phyloP scores from a whole-genome alignment of 2,329 filamentous ascomycete species.

The Colletotrichum sidae region DNA sequence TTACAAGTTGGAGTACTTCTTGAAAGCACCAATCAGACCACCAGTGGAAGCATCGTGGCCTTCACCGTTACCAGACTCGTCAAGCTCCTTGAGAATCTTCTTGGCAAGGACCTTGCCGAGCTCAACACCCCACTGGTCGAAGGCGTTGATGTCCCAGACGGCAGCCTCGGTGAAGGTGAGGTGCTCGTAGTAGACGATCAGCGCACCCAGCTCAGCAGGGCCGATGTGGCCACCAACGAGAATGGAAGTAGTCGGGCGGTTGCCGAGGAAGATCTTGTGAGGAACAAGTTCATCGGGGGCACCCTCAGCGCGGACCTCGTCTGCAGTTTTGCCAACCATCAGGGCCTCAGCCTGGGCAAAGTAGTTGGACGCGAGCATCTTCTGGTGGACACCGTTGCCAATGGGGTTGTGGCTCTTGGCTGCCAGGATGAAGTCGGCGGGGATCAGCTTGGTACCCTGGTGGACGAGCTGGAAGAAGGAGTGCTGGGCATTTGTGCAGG shows the following conservation, averaged over 20 bases:
- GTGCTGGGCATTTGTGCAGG: constrained; percentile 98
- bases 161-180: constrained; percentile 97
- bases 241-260: constrained; percentile 96
- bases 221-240: constrained; percentile 92
- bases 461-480: constrained; percentile 99
- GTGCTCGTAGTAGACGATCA: constrained; percentile 99
- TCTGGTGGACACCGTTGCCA: constrained; percentile 92
- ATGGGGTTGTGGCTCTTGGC: constrained; percentile 97
- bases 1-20: constrained; percentile 73
- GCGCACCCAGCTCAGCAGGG: constrained; percentile 88
- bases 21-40: constrained; percentile 91
- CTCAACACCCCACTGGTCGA: constrained; percentile 99
- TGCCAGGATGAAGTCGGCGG: constrained; percentile 96
- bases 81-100: constrained; percentile 89
- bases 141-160: constrained; percentile 99
- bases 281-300: constrained; percentile 81
- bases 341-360: constrained; percentile 89
- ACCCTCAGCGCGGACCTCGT: constrained; percentile 82
- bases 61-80: constrained; percentile 76
- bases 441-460: constrained; percentile 99
- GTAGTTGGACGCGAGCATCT: constrained; percentile 94
- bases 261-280: constrained; percentile 99
- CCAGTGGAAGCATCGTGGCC: constrained; percentile 90
- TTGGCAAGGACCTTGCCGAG: constrained; percentile 96
- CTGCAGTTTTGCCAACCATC: constrained; percentile 90